Evolutionary conservation across 176 grass and related monocot genomes (phyloP).

Genomic region (Saccharum officinarum): DNA sequence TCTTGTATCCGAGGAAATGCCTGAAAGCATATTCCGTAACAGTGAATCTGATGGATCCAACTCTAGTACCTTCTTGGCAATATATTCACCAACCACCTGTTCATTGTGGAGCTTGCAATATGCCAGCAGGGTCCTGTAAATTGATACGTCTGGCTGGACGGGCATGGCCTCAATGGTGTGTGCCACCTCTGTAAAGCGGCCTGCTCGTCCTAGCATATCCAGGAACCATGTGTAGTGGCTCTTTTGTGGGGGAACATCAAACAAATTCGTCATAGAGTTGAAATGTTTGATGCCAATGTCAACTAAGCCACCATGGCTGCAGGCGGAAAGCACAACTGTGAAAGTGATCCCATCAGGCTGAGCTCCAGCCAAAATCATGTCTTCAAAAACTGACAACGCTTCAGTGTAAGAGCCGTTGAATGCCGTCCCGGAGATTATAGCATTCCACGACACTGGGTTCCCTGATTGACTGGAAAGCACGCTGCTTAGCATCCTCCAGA

Average conservation of each 20-base stretch:
- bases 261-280: slow-evolving; percentile 53
- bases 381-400: slow-evolving; percentile 73
- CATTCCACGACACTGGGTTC: slow-evolving; percentile 76
- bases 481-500: slow-evolving; percentile 57
- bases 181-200: slow-evolving; percentile 61
- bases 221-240: slow-evolving; percentile 69
- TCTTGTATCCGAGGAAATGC: slow-evolving; percentile 41
- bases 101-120: slow-evolving; percentile 41
- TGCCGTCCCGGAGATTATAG: slow-evolving; percentile 53
- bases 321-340: slow-evolving; percentile 59
- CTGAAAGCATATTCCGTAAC: slow-evolving; percentile 38
- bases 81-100: not conserved
- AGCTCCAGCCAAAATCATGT: slow-evolving; percentile 64
- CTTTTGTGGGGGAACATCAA: slow-evolving; percentile 55
- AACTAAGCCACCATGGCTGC: slow-evolving; percentile 46
- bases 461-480: slow-evolving; percentile 52
- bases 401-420: slow-evolving; percentile 41
- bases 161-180: slow-evolving; percentile 49
- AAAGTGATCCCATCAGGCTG: slow-evolving; percentile 71
- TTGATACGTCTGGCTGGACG: slow-evolving; percentile 29
- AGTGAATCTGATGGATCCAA: slow-evolving; percentile 31
- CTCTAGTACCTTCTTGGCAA: slow-evolving; percentile 36
- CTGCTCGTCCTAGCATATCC: slow-evolving; percentile 66
- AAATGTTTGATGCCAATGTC: slow-evolving; percentile 75
- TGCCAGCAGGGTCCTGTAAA: slow-evolving; percentile 35